phyloP scores from a whole-genome alignment of 1,284 basidiomycete genomes.

The Salmacisia buchloeana region DNA sequence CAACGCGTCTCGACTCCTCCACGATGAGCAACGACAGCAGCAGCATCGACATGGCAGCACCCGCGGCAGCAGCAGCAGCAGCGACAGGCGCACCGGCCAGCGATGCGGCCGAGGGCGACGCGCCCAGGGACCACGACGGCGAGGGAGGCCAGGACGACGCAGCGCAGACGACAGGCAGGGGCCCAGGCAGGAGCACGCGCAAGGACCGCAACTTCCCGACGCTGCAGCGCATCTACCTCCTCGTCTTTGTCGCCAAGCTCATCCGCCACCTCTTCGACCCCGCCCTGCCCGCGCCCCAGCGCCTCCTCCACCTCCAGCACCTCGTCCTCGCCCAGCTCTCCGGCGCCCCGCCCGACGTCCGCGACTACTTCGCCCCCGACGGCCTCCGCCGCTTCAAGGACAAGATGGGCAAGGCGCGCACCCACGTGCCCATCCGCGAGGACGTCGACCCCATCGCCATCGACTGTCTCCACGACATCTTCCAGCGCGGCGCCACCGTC shows the following conservation, averaged over 20 bases:
- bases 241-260: conserved; percentile 7
- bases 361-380: background rate
- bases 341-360: background rate
- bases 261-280: conserved; percentile 3
- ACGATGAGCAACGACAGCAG: background rate
- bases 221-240: conserved; percentile 7
- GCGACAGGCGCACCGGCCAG: background rate
- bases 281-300: background rate
- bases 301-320: conserved; percentile 8
- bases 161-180: too few species aligned
- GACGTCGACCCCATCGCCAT: background rate
- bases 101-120: background rate
- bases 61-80: background rate
- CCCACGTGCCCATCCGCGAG: background rate
- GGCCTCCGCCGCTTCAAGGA: background rate
- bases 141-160: too few species aligned
- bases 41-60: background rate
- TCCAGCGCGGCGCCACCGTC: background rate
- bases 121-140: background rate
- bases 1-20: background rate
- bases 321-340: background rate
- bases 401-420: background rate
- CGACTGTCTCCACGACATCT: background rate
- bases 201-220: conserved; percentile 7
- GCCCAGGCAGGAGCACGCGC: too few species aligned